Conservation (phyloP, 768 basidiomycete genomes). For the Macrolepiota fuliginosa region DNA sequence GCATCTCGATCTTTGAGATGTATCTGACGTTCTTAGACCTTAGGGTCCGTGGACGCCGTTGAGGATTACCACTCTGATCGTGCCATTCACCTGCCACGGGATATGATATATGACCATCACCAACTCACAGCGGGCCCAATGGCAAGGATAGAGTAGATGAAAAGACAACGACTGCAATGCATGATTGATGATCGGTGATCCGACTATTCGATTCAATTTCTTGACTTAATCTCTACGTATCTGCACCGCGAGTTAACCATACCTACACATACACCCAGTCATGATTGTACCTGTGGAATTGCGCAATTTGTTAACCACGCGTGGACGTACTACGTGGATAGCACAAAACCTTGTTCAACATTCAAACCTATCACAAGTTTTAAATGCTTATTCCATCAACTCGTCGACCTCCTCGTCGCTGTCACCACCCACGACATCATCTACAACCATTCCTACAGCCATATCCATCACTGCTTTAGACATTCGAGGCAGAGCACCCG, state of each 20-base stretch:
- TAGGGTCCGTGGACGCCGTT: conserved; percentile 68
- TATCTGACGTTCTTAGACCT: not conserved
- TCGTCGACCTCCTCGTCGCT: conserved; percentile 47
- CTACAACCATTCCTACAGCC: conserved; percentile 60
- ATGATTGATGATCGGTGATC: not conserved
- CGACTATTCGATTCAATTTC: not conserved
- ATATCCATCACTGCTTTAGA: conserved; percentile 64
- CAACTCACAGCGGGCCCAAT: not conserved
- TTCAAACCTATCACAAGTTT: not conserved
- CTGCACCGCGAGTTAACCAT: not conserved
- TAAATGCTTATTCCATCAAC: conserved; percentile 32
- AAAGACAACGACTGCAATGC: conserved; percentile 1
- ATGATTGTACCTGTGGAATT: not conserved
- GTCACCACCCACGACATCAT: conserved; percentile 41
- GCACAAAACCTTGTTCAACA: not conserved
- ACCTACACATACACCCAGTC: not conserved
- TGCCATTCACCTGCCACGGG: conserved; percentile 42
- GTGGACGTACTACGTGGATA: not conserved
- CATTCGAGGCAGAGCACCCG: conserved; percentile 69
- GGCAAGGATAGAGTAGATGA: not conserved
- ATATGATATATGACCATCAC: conserved; percentile 26
- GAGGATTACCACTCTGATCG: conserved; percentile 67
- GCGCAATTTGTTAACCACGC: not conserved
- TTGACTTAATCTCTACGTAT: not conserved
- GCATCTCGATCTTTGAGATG: not conserved